Evolutionary conservation across 176 grass and related monocot species (phyloP).

Genomic region (Chrysopogon serrulatus): DNA sequence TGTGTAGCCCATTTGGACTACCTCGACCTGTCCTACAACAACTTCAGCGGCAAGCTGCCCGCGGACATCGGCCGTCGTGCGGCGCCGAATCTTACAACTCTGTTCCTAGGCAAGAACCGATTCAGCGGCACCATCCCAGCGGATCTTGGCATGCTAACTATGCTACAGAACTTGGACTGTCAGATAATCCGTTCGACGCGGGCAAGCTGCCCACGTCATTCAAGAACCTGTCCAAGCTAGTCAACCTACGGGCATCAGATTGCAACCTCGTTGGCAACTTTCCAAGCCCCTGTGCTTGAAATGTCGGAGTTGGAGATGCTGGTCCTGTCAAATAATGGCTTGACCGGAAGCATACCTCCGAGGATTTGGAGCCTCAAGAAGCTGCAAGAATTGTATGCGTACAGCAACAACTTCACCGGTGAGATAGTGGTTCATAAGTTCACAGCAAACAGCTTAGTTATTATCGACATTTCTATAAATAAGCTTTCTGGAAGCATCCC

Average conservation of each 20-base stretch:
- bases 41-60: conserved; percentile 38
- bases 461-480: conserved; percentile 27
- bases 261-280: conserved; percentile 21
- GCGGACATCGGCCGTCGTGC: conserved; percentile 19
- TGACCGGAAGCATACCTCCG: conserved; percentile 46
- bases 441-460: not conserved
- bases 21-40: conserved; percentile 42
- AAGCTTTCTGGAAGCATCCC: conserved; percentile 22
- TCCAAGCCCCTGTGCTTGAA: conserved; percentile 16
- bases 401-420: conserved; percentile 23
- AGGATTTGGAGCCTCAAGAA: conserved; percentile 54
- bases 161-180: no score
- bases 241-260: not conserved
- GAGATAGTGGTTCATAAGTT: conserved; percentile 14
- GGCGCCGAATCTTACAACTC: conserved; percentile 19
- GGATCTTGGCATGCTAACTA: no score
- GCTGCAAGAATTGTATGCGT: not conserved
- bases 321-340: conserved; percentile 21
- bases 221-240: conserved; percentile 35
- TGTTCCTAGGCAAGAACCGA: conserved; percentile 18
- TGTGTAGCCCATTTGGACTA: conserved; percentile 24
- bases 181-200: no score
- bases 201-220: conserved; percentile 26
- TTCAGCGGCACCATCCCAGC: conserved; percentile 38
- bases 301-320: conserved; percentile 21